These are phyloP conservation scores for Phoenix dactylifera DNA, from an alignment of 176 grass and related monocot genomes.

Conservation along the genomic window DNA sequence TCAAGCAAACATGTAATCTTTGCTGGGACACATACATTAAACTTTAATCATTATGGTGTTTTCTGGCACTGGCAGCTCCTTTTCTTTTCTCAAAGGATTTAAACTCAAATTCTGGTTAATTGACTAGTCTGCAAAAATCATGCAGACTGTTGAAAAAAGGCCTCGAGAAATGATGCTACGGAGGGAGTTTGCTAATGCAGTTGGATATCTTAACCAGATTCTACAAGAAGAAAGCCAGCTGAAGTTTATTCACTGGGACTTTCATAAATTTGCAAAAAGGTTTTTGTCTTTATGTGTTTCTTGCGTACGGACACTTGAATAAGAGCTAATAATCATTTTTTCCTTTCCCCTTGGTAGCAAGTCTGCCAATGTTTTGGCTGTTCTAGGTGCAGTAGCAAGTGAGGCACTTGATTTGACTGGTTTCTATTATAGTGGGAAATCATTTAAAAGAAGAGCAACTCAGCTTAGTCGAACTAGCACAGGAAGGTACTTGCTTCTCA, in stretches of 20 bases:
- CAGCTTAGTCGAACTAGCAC: constrained; percentile 62
- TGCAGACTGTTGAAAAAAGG: constrained; percentile 98
- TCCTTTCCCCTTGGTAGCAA: constrained; percentile 46
- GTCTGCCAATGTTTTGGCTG: constrained; percentile 89
- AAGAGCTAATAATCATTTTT: constrained; percentile 26
- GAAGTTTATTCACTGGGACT: constrained; percentile 98
- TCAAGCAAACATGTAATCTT: too few relatives aligned
- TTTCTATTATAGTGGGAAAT: constrained; percentile 90
- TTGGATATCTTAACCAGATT: constrained; percentile 96
- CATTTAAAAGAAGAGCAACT: constrained; percentile 44
- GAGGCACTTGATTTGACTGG: constrained; percentile 83
- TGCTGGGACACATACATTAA: too few relatives aligned
- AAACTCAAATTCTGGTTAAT: too few relatives aligned
- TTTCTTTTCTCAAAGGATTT: too few relatives aligned
- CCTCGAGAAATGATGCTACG: constrained; percentile 99
- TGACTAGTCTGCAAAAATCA: constrained; percentile 8
- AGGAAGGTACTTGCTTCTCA: constrained; percentile 36
- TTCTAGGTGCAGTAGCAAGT: constrained; percentile 85
- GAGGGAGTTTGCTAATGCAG: constrained; percentile 80
- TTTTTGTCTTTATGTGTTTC: neutral
- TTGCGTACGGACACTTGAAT: neutral
- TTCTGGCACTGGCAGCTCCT: too few relatives aligned
- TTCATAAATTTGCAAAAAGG: constrained; percentile 99
- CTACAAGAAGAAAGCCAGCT: constrained; percentile 77
- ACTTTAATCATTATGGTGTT: too few relatives aligned